Percentiles rank a stretch among this genome's conserved stretches.
Conservation (phyloP, 768 basidiomycete species). For the Chiua virens region DNA sequence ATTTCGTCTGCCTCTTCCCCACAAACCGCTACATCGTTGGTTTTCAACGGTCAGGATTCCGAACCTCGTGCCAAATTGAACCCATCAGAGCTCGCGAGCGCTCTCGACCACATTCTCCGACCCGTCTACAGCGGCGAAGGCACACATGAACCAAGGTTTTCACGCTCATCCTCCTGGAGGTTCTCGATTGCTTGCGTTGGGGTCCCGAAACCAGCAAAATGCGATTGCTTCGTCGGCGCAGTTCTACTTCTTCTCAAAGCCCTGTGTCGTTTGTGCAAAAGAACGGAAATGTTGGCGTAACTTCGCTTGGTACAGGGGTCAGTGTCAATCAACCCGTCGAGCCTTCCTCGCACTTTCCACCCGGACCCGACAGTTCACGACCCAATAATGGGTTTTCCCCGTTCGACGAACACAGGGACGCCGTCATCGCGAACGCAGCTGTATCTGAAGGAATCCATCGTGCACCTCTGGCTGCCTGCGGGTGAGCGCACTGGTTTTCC, state of each 20-base stretch:
- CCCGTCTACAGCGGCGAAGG: conserved; percentile 13
- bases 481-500: conserved; percentile 25
- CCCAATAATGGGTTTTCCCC: conserved; percentile 47
- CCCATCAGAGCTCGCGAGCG: conserved; percentile 35
- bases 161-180: conserved; percentile 42
- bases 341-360: conserved; percentile 10
- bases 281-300: conserved; percentile 16
- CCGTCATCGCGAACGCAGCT: conserved; percentile 5
- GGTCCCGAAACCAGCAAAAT: conserved; percentile 27
- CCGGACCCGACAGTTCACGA: conserved; percentile 12
- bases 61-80: conserved; percentile 20
- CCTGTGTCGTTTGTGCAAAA: conserved; percentile 24
- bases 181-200: conserved; percentile 44
- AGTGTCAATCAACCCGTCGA: conserved; percentile 16
- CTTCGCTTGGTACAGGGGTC: conserved; percentile 6
- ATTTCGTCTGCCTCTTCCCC: conserved; percentile 16
- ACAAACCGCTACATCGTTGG: conserved; percentile 3
- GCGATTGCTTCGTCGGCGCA: conserved; percentile 13
- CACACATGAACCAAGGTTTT: conserved; percentile 37
- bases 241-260: conserved; percentile 22
- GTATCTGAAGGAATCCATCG: conserved; percentile 21
- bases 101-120: conserved; percentile 35
- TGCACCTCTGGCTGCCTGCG: conserved; percentile 11
- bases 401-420: conserved; percentile 47
- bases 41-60: conserved; percentile 14